Base-by-base conservation (phyloP, 345 rosid species). In the Gossypium raimondii region DNA sequence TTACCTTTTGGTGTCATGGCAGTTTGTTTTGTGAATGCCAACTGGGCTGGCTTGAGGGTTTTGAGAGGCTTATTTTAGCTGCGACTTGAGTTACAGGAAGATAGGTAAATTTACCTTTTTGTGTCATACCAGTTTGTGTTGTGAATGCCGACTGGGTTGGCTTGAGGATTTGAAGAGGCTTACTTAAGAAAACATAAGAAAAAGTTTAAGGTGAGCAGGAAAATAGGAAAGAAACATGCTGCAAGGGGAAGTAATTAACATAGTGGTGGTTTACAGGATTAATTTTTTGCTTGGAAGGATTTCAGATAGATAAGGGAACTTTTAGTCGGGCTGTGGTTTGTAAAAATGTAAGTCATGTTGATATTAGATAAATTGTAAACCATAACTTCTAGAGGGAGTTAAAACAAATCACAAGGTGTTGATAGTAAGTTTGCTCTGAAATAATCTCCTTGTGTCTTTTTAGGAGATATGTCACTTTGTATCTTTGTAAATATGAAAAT, bases 61-160 rank as follows among this genome's bases (percentile, higher is more conserved):
- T 22, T 22, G 24, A 22, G 24, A 22, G 24, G 24, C 24, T 22
- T 22, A 22, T 22, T 22, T 22, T 22, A 87, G 81, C 84, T 85
- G 29, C 90, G 96, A 17, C 87, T 91, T 75, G 87, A 90, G 80
- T 83, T 90, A 73, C 85, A 69, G 79, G 93, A 91, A 73, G 84
- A 89, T 81, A 82, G 87, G 98, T 93, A 73, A 77, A 72, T 64
- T 61, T 75, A 45, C n/a, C 13, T 62, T 84, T n/a, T 69, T 55
- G 57, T 47, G 43, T 29, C 73, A 17, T 51, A 14, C 58, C 9
- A 6, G 16, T 69, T 51, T 51, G 13, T 51, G 17, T 69, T 69
- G 24, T 69, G 59, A 69, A 69, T 27, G 38, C 45, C 24, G 17
- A 27, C 1, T 27, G 59, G 44, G 24, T 9, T 50, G 73, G 45